Conservation (phyloP, 2,329 filamentous ascomycete genomes). For the Leptographium procerum region DNA sequence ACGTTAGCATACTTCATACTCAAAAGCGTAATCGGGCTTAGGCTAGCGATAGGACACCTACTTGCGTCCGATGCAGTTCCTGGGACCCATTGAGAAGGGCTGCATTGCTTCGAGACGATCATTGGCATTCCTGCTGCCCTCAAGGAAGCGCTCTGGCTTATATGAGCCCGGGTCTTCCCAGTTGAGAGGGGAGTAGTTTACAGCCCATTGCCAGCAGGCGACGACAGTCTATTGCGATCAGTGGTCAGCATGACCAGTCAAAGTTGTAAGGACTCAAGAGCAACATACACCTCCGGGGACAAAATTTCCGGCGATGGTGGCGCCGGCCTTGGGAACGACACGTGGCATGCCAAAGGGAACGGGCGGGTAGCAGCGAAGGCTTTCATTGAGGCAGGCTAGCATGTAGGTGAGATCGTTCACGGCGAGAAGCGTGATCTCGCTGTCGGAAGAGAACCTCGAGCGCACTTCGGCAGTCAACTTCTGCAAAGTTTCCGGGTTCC, state of each 20-base stretch:
- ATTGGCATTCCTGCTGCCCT: conserved; percentile 21
- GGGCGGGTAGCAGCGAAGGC: conserved; percentile 7
- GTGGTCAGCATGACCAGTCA: conserved; percentile 32
- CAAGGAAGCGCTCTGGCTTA: conserved; percentile 20
- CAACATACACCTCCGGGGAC: conserved; percentile 18
- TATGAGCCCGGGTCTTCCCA: conserved; percentile 22
- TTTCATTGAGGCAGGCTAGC: conserved; percentile 10
- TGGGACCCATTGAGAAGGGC: conserved; percentile 9
- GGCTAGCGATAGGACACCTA: background rate
- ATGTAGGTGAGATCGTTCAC: conserved; percentile 9
- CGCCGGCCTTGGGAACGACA: conserved; percentile 17
- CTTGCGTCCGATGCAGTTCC: conserved; percentile 12
- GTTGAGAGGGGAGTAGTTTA: conserved; percentile 24
- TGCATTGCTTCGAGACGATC: conserved; percentile 30
- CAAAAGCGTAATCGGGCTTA: no score
- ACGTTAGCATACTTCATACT: background rate
- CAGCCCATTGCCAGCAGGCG: conserved; percentile 14
- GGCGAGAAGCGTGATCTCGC: conserved; percentile 15
- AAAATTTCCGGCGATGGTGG: conserved; percentile 17
- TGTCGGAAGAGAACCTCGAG: conserved; percentile 13
- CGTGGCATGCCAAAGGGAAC: conserved; percentile 12
- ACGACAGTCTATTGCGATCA: conserved; percentile 22
- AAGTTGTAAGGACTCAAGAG: conserved; percentile 26
- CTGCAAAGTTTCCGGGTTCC: conserved; percentile 14
- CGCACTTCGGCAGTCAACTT: conserved; percentile 18